Evolutionary conservation across 192 early-diverging fungal genomes (phyloP), one percentile per base, ranked within the genome.

Genomic region (Geosiphon pyriformis): DNA sequence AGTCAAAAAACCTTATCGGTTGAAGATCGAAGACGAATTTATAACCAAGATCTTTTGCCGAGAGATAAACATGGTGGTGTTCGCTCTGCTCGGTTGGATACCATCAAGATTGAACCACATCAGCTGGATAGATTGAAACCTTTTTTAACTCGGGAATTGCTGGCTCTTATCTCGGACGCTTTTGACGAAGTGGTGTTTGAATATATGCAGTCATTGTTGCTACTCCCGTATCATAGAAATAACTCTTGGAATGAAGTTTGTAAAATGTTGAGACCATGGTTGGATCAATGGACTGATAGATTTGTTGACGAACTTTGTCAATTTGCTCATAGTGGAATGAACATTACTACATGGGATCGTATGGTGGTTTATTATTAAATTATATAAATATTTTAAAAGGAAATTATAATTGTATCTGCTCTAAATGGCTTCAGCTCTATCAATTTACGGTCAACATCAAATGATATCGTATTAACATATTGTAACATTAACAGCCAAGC

Each of bases 401-500:
- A 20, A 12, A 29, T 55, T 26, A 55, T 20, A 27, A 20, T 2
- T 12, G 23, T 23, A 55, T 20, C 25, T 55, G 23, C 22, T 15
- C 48, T 49, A n/a, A n/a, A n/a, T n/a, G n/a, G 37, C 15, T 42
- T 42, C 37, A 42, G 15, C 37, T 42, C 37, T 10, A 15, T 42
- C 37, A 15, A 42, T 42, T n/a, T n/a, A n/a, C n/a, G n/a, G n/a
- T n/a, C n/a, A n/a, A n/a, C n/a, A n/a, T n/a, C n/a, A n/a, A n/a
- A n/a, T n/a, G n/a, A n/a, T n/a, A n/a, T n/a, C n/a, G n/a, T n/a
- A n/a, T 73, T 76, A 87, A 70, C 85, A 89, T 4, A 93, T 59
- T 2, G 92, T 90, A 6, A 95, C 93, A 78, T 94, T 93, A 37
- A 94, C 92, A 6, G 92, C 91, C 32, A 98, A 83, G 27, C 95